These are phyloP conservation scores for Neofusicoccum sp. DNA, from an alignment of 2,329 filamentous ascomycete species.

Conservation along the genomic window DNA sequence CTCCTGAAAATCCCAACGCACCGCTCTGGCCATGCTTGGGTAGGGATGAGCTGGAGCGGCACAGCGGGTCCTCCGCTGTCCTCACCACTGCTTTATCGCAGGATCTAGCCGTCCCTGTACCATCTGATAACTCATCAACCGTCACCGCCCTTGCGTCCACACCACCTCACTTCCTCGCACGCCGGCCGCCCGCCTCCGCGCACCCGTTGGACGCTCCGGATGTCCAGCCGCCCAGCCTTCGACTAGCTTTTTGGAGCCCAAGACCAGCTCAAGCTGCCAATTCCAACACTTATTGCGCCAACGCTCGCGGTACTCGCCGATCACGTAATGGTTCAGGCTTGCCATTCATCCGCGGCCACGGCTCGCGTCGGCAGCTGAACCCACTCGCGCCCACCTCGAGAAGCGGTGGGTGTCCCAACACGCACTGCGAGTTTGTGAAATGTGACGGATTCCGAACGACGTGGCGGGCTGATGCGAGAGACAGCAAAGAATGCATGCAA, in stretches of 20 bases:
- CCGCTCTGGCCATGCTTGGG: background rate
- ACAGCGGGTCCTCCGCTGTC: background rate
- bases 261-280: background rate
- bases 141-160: background rate
- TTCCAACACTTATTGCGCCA: background rate
- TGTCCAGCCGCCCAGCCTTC: background rate
- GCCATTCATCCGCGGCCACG: background rate
- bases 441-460: background rate
- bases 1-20: constrained; percentile 11
- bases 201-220: background rate
- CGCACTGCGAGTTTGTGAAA: background rate
- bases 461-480: background rate
- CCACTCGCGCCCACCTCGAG: background rate
- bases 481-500: constrained; percentile 1
- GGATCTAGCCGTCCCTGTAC: constrained; percentile 12
- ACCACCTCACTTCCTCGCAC: background rate
- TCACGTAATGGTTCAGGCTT: constrained; percentile 2
- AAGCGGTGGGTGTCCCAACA: constrained; percentile 13
- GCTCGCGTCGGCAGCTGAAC: background rate
- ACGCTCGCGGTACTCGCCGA: background rate
- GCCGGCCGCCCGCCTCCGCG: background rate
- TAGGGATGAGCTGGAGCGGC: background rate
- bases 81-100: constrained; percentile 8
- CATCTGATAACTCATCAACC: constrained; percentile 11
- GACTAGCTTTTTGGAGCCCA: background rate